Base-by-base conservation (phyloP, 192 early-diverging fungal species). In the Kickxella alabastrina region DNA sequence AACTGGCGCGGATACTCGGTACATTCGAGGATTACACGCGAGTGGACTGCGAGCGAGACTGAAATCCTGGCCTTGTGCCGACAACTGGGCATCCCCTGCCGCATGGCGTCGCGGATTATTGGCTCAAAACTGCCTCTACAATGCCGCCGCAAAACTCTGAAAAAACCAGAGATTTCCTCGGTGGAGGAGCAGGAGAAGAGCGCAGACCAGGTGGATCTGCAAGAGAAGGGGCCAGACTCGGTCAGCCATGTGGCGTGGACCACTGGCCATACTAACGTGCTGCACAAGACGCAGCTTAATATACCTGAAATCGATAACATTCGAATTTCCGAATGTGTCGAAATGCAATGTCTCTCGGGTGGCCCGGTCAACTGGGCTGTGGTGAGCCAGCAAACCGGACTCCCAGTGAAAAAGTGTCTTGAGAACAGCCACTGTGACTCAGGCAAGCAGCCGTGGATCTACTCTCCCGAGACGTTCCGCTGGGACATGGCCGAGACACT, bases 81-180 rank as follows among this genome's bases (percentile, higher is more conserved):
- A 19, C 37, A 48, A 4, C 39, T 62, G 34, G 59, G 59, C 26
- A 62, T 74, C 15, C 24, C 42, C 45, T 66, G 62, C 36, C 43
- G 62, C 19, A 43, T 51, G 18, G 53, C 70, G 1, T 58, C 70
- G 51, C 59, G 58, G 40, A 61, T 74, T 22, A 74, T 74, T 12
- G 54, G 53, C 6, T 58, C 70, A 14, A 74, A 74, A 36, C 54
- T 74, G 23, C 70, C 70, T 17, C 54, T 65, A 26, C 70, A 74
- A 38, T 65, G 62, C 31, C 53, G 70, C 3, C 54, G 63, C 49
- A 74, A 74, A 39, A 65, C 54, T 1, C 43, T 66, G 2, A 74
- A 66, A 28, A 39, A 21, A 18, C 24, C 10, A 4, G 23, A 34
- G 9, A n/a, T 43, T 19, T 23, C n/a, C 32, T n/a, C n/a, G n/a